These are phyloP conservation scores for Cyclotella baltica DNA, from an alignment of 108 stramenopile genomes.

Conservation along the genomic window DNA sequence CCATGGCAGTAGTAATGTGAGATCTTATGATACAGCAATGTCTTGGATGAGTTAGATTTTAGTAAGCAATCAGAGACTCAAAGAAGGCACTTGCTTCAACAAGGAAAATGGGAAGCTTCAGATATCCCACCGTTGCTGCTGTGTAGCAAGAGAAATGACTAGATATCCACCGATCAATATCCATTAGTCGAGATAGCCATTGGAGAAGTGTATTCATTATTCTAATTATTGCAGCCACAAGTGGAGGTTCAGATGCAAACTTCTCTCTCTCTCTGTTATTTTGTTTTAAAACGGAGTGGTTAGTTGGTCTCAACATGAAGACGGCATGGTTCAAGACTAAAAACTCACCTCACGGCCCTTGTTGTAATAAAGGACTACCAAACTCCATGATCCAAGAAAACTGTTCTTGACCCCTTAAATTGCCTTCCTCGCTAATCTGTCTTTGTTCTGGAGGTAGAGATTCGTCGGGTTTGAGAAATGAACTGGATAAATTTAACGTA, in stretches of 20 bases:
- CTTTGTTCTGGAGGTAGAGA: conserved; percentile 47
- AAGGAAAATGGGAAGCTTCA: too few relatives aligned
- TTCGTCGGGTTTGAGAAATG: conserved; percentile 33
- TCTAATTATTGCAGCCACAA: conserved; percentile 28
- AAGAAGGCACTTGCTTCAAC: too few relatives aligned
- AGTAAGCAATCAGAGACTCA: too few relatives aligned
- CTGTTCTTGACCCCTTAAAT: conserved; percentile 79
- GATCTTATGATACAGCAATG: too few relatives aligned
- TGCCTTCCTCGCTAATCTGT: conserved; percentile 76
- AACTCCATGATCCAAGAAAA: conserved; percentile 76
- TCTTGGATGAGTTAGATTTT: too few relatives aligned
- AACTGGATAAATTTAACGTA: conserved; percentile 69
- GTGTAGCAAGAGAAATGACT: too few relatives aligned
- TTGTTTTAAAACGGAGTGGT: background rate
- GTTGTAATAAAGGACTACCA: conserved; percentile 66
- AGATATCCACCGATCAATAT: conserved; percentile 60
- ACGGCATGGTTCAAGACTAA: background rate
- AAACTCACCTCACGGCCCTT: conserved; percentile 5
- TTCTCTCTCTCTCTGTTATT: conserved; percentile 23
- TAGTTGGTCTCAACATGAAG: too few relatives aligned
- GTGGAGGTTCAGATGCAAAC: conserved; percentile 27
- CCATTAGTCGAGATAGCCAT: conserved; percentile 50
- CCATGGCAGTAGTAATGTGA: too few relatives aligned
- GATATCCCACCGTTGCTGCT: too few relatives aligned
- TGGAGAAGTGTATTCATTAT: conserved; percentile 84